Evolutionary conservation across 768 basidiomycete genomes (phyloP).

Genomic region (Russula sp.): DNA sequence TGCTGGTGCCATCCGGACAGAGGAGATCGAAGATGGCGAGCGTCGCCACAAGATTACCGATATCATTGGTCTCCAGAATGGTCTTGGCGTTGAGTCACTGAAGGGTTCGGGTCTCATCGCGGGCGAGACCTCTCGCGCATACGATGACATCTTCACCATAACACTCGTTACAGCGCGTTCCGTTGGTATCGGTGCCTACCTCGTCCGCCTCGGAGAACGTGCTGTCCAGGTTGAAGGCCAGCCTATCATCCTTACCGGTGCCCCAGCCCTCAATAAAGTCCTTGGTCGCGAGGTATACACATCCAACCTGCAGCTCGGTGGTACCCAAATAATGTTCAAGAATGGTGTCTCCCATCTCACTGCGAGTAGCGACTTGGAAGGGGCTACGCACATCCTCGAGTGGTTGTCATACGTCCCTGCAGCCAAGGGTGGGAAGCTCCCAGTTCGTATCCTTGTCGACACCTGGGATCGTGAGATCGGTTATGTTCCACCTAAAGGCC

Average conservation of each 20-base stretch:
- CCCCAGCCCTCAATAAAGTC: slow-evolving; percentile 95
- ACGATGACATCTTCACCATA: slow-evolving; percentile 99
- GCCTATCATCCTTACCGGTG: slow-evolving; percentile 97
- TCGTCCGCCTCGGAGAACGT: slow-evolving; percentile 94
- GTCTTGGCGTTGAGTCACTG: slow-evolving; percentile 92
- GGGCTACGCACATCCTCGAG: slow-evolving; percentile 86
- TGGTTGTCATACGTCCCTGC: slow-evolving; percentile 95
- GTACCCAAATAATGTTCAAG: slow-evolving; percentile 99
- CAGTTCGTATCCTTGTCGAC: slow-evolving; percentile 66
- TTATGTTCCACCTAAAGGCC: slow-evolving; percentile 86
- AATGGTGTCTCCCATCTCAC: slow-evolving; percentile 98
- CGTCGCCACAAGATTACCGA: slow-evolving; percentile 90
- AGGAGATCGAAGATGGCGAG: slow-evolving; percentile 82
- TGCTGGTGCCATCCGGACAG: slow-evolving; percentile 64
- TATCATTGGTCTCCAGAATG: slow-evolving; percentile 95
- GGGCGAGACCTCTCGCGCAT: slow-evolving; percentile 95
- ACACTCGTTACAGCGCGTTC: slow-evolving; percentile 98
- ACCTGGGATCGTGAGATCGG: slow-evolving; percentile 89
- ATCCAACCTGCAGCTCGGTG: slow-evolving; percentile 95
- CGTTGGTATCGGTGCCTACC: slow-evolving; percentile 98
- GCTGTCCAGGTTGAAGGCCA: slow-evolving; percentile 99
- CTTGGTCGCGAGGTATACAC: slow-evolving; percentile 98
- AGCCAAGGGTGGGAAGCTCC: slow-evolving; percentile 69
- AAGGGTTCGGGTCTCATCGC: slow-evolving; percentile 97
- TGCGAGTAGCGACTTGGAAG: slow-evolving; percentile 91